These are phyloP conservation scores for Colletotrichum higginsianum DNA, from an alignment of 2,329 filamentous ascomycete species.

Conservation along the genomic window DNA sequence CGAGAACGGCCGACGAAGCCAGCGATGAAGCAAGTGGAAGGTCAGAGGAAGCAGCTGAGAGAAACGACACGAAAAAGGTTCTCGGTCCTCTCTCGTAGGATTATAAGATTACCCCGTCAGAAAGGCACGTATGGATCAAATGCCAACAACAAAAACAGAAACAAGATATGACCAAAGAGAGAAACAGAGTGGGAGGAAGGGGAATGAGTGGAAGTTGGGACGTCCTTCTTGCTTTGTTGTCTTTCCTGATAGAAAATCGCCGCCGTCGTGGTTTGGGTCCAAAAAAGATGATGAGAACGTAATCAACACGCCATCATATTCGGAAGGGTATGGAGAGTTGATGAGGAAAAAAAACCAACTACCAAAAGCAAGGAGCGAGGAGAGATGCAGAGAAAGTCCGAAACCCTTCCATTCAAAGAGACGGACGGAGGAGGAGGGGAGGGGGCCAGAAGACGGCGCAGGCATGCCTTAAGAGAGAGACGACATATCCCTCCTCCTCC, in stretches of 20 bases:
- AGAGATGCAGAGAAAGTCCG: slow-evolving; percentile 21
- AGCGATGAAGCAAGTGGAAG: background rate
- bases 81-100: slow-evolving; percentile 28
- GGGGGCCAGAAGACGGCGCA: slow-evolving; percentile 17
- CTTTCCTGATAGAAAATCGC: background rate
- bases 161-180: background rate
- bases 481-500: slow-evolving; percentile 25
- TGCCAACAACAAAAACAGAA: background rate
- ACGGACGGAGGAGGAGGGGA: background rate
- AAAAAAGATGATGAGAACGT: slow-evolving; percentile 2
- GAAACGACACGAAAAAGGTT: slow-evolving; percentile 5
- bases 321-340: background rate
- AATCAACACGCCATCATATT: slow-evolving; percentile 31
- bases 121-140: background rate
- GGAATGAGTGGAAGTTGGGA: too few species aligned
- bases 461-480: slow-evolving; percentile 32
- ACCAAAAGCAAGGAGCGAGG: slow-evolving; percentile 10
- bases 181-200: slow-evolving; percentile 14
- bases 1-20: background rate
- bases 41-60: background rate
- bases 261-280: background rate
- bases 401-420: slow-evolving; percentile 5
- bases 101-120: slow-evolving; percentile 31
- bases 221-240: background rate
- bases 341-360: background rate